Evolutionary conservation across 805 yeast genomes (phyloP).

Genomic region (Ogataea philodendri): DNA sequence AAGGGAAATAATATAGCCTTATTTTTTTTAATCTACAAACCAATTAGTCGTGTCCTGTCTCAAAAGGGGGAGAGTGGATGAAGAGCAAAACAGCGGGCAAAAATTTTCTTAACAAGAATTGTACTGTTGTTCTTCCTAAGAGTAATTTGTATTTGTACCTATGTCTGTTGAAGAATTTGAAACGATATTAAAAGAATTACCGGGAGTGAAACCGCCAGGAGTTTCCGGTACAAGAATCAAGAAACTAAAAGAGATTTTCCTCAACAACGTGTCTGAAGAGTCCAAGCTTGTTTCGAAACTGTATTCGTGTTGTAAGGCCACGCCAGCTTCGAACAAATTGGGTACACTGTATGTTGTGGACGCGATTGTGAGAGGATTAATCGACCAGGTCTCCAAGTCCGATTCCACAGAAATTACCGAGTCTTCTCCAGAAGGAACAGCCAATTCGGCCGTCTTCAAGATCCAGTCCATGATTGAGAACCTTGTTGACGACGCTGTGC

Average conservation of each 20-base stretch:
- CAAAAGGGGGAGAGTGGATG: neutral
- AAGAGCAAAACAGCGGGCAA: conserved; percentile 29
- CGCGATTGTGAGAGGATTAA: conserved; percentile 82
- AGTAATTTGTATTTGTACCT: conserved; percentile 14
- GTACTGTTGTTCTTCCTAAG: conserved; percentile 13
- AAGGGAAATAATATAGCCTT: neutral
- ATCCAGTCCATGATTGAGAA: conserved; percentile 63
- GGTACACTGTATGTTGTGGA: conserved; percentile 91
- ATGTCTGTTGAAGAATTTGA: conserved; percentile 45
- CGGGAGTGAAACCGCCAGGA: conserved; percentile 76
- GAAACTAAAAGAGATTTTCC: conserved; percentile 74
- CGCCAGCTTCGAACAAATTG: conserved; percentile 78
- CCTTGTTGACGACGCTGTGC: conserved; percentile 60
- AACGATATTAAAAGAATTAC: conserved; percentile 46
- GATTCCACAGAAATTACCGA: conserved; percentile 46
- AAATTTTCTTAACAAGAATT: conserved; percentile 6
- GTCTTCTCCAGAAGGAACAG: conserved; percentile 64
- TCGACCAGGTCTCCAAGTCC: conserved; percentile 65
- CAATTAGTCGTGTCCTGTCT: neutral
- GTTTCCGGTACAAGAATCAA: conserved; percentile 95
- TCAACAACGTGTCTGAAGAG: conserved; percentile 52
- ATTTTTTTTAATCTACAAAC: neutral
- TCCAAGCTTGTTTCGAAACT: conserved; percentile 57
- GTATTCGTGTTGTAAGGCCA: conserved; percentile 64
- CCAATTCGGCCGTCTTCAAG: conserved; percentile 67